These are phyloP conservation scores for Pseudocercospora musae DNA, from an alignment of 2,329 filamentous ascomycete genomes.

Conservation along the genomic window DNA sequence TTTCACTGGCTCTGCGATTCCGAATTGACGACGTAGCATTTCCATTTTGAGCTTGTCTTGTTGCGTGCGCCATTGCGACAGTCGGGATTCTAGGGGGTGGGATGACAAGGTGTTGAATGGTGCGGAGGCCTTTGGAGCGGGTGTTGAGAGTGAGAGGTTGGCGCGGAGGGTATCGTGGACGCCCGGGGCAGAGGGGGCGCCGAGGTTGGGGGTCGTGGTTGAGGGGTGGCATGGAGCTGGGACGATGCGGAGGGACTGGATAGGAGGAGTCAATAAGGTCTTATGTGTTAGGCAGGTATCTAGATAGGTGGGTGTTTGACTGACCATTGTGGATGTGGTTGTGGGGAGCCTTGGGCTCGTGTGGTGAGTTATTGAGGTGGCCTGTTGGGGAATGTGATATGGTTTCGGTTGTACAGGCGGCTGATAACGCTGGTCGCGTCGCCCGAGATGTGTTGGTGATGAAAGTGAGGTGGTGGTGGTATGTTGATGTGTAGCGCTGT, in stretches of 20 bases:
- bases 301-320: background rate
- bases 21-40: slow-evolving; percentile 79
- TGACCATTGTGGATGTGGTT: slow-evolving; percentile 1
- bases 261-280: background rate
- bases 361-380: background rate
- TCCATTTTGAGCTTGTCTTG: slow-evolving; percentile 88
- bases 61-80: slow-evolving; percentile 84
- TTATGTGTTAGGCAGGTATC: background rate
- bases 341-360: background rate
- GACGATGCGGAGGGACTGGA: slow-evolving; percentile 70
- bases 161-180: slow-evolving; percentile 89
- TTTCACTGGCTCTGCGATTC: slow-evolving; percentile 86
- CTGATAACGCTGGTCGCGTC: background rate
- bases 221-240: slow-evolving; percentile 64
- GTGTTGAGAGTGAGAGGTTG: slow-evolving; percentile 61
- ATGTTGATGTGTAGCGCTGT: slow-evolving; percentile 11
- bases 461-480: slow-evolving; percentile 1
- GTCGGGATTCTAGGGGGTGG: slow-evolving; percentile 88
- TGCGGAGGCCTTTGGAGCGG: slow-evolving; percentile 49
- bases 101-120: slow-evolving; percentile 54
- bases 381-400: background rate
- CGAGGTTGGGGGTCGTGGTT: slow-evolving; percentile 50
- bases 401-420: background rate
- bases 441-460: slow-evolving; percentile 1
- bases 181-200: slow-evolving; percentile 85